These are phyloP conservation scores for Psidium friedrichsthalianum DNA, from an alignment of 345 rosid species.

Conservation along the genomic window DNA sequence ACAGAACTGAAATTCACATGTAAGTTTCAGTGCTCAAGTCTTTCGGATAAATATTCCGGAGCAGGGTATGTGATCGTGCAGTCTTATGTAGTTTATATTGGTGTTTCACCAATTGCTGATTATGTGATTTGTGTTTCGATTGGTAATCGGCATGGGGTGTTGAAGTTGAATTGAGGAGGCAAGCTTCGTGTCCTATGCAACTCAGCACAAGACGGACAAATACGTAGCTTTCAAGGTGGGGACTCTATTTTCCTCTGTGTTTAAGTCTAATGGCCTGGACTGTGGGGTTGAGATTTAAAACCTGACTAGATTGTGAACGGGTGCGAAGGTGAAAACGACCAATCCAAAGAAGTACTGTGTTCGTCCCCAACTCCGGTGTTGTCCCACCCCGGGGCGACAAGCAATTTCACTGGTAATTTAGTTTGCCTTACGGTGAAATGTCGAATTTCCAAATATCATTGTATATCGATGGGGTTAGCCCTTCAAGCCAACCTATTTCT, in stretches of 20 bases:
- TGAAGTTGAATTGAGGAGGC: slow-evolving; percentile 79
- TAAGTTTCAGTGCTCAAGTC: slow-evolving; percentile 19
- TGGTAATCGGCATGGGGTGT: not conserved
- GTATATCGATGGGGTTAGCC: not conserved
- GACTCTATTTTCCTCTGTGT: not conserved
- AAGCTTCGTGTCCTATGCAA: slow-evolving; percentile 66
- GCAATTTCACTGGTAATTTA: slow-evolving; percentile 55
- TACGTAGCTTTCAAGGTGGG: slow-evolving; percentile 71
- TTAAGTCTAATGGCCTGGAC: not conserved
- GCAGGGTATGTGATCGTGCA: not conserved
- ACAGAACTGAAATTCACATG: slow-evolving; percentile 76
- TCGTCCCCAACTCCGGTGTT: slow-evolving; percentile 72
- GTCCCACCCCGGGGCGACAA: slow-evolving; percentile 48
- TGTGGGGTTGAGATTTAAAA: not conserved
- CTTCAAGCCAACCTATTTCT: not conserved
- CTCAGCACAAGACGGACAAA: slow-evolving; percentile 53
- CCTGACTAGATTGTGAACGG: not conserved
- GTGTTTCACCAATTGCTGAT: not conserved
- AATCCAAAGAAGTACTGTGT: slow-evolving; percentile 79
- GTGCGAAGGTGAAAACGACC: slow-evolving; percentile 69
- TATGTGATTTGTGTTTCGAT: not conserved
- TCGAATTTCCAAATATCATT: not conserved
- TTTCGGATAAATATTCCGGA: not conserved
- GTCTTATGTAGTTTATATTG: not conserved
- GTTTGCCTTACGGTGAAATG: not conserved